Conservation (phyloP, 2,329 filamentous ascomycete species). For the Thielaviopsis punctulata region DNA sequence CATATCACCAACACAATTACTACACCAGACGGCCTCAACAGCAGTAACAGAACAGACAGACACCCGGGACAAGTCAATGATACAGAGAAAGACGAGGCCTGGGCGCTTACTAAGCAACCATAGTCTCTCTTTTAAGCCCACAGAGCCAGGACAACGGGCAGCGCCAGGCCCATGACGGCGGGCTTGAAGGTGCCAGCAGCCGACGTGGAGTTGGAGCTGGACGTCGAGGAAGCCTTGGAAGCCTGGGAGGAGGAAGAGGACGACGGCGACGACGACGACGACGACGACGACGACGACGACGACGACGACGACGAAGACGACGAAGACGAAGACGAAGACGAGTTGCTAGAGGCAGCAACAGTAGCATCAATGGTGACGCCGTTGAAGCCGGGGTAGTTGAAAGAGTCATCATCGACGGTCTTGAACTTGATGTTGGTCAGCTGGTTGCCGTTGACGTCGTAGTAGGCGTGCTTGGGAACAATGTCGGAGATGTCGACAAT, state of each 20-base stretch:
- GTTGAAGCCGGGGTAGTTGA: constrained; percentile 31
- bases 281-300: constrained; percentile 1
- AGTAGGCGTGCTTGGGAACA: constrained; percentile 31
- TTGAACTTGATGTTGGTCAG: constrained; percentile 31
- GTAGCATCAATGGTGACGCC: constrained; percentile 14
- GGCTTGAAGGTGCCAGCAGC: constrained; percentile 11
- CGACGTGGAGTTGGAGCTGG: constrained; percentile 4
- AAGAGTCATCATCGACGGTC: constrained; percentile 25
- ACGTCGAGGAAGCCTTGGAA: not conserved
- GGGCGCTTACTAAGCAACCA: not conserved
- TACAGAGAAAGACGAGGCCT: not conserved
- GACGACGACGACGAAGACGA: not conserved
- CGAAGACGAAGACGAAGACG: not conserved
- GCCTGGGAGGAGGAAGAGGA: constrained; percentile 3
- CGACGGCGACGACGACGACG: constrained; percentile 1
- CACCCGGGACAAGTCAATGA: constrained; percentile 1
- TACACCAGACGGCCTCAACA: not conserved
- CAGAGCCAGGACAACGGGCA: constrained; percentile 11
- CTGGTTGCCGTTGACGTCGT: constrained; percentile 23
- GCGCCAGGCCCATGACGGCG: constrained; percentile 11
- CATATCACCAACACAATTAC: not conserved
- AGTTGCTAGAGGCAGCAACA: constrained; percentile 5
- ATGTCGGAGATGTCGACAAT: constrained; percentile 52
- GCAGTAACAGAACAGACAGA: not conserved
- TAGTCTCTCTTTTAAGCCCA: constrained; percentile 9